Percentiles rank a stretch among this genome's conserved stretches.
Conservation (phyloP, 441 rosid species). For the Gossypium gossypioides region DNA sequence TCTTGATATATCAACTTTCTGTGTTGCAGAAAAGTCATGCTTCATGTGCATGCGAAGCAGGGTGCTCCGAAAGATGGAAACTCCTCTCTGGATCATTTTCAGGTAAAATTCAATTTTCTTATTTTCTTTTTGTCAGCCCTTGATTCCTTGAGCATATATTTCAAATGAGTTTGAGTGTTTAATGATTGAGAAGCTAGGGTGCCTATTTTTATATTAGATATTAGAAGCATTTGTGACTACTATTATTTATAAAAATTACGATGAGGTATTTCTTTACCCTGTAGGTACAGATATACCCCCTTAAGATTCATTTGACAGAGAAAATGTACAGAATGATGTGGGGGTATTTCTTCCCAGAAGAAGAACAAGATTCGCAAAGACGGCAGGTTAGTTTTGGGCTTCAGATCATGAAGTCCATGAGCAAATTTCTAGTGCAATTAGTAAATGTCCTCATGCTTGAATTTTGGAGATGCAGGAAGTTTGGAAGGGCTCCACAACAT, state of each 20-base stretch:
- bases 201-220: background rate
- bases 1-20: constrained; percentile 12
- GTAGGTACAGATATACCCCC: constrained; percentile 94
- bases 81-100: constrained; percentile 82
- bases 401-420: constrained; percentile 12
- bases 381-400: constrained; percentile 54
- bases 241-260: background rate
- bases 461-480: constrained; percentile 55
- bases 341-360: constrained; percentile 91
- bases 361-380: constrained; percentile 90
- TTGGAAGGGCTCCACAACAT: constrained; percentile 93
- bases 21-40: constrained; percentile 77
- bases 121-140: background rate
- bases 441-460: constrained; percentile 13
- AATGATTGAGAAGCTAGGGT: background rate
- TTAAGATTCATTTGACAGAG: constrained; percentile 90
- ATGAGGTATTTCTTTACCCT: constrained; percentile 8
- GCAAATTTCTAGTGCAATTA: constrained; percentile 12
- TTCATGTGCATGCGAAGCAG: constrained; percentile 91
- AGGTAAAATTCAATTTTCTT: constrained; percentile 33
- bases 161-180: background rate
- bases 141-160: constrained; percentile 5
- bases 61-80: constrained; percentile 82
- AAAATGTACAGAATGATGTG: constrained; percentile 93
- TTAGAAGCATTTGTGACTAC: background rate